Base-by-base conservation (phyloP, 2,329 filamentous ascomycete species). In the Xylariaceae sp. region DNA sequence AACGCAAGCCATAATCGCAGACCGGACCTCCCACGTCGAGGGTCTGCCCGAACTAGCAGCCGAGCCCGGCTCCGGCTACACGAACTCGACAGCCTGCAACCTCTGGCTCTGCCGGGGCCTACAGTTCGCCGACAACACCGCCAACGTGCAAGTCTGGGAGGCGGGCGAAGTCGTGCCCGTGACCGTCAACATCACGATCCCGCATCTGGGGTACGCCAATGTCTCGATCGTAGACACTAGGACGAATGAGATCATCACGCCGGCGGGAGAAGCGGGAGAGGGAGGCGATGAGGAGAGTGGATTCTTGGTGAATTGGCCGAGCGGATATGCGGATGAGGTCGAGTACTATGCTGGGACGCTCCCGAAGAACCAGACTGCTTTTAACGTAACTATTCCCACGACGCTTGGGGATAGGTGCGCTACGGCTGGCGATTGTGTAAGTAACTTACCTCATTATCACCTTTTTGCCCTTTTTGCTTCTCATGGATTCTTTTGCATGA, bases 121-220 rank as follows among this genome's bases (percentile, higher is more conserved):
- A 52, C 67, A 69, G 55, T 67, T 65, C 52, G 66, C 42, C 42
- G 67, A 71, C 63, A 69, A 69, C 61, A 48, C 43, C 12, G 63
- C 54, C 49, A 60, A 64, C 50, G 66, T 68, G 44, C 64, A 68
- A 58, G 36, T 41, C 21, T 70, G 65, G 56, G 55, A 55, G n/a
- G 53, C 70, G 4, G 72, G 72, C n/a, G 59, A 74, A 54, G 60
- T 52, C 3, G 63, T 76, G 42, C 58, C 66, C 55, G 61, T 75
- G 40, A 61, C 63, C 27, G 65, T 75, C 29, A 65, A 62, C 23
- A 71, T 76, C 41, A 64, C 67, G 20, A 71, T 72, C 47, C 70
- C 72, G 4, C 73, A 76, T 60, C 64, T 59, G 40, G 73, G 73
- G 48, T 60, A 65, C 42, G 71, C 72, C 53, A 76, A 76, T 51